Evolutionary conservation across 805 yeast genomes (phyloP).

Genomic region (Yarrowia bubula): DNA sequence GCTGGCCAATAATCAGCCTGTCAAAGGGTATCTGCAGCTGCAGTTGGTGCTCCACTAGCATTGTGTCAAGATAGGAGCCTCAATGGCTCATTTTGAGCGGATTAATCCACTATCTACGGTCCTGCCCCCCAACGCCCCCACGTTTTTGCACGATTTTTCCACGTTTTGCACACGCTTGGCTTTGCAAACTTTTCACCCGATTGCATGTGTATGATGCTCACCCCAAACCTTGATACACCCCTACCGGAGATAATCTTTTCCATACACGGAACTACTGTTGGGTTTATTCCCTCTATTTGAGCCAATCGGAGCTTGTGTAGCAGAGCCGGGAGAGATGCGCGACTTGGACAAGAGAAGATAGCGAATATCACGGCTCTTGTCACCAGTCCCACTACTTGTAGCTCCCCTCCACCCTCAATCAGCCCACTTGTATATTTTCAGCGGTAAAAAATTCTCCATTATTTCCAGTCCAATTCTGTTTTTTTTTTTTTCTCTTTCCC

Average conservation of each 20-base stretch:
- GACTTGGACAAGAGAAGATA: not conserved
- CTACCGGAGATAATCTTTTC: conserved; percentile 21
- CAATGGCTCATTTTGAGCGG: not conserved
- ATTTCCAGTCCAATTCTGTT: not conserved
- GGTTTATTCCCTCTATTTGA: conserved; percentile 25
- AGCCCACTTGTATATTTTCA: not conserved
- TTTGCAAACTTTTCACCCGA: conserved; percentile 5
- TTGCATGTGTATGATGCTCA: not conserved
- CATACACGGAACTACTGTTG: conserved; percentile 15
- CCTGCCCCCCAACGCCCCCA: not conserved
- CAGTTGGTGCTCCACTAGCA: no score
- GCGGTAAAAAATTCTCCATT: not conserved
- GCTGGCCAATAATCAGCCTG: not conserved
- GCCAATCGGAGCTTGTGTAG: conserved; percentile 2
- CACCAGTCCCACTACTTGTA: no score
- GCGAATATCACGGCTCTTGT: not conserved
- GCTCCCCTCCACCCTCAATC: not conserved
- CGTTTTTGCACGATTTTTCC: not conserved
- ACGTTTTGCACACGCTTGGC: conserved; percentile 1
- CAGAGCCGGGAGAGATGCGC: not conserved
- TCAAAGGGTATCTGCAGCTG: not conserved
- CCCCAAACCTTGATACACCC: conserved; percentile 9
- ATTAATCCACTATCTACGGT: no score
- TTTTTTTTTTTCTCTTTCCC: not conserved
- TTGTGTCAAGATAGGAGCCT: not conserved